Evolutionary conservation across 2,329 filamentous ascomycete species (phyloP), one percentile per base, ranked within the genome.

Genomic region (Talaromyces sp.): DNA sequence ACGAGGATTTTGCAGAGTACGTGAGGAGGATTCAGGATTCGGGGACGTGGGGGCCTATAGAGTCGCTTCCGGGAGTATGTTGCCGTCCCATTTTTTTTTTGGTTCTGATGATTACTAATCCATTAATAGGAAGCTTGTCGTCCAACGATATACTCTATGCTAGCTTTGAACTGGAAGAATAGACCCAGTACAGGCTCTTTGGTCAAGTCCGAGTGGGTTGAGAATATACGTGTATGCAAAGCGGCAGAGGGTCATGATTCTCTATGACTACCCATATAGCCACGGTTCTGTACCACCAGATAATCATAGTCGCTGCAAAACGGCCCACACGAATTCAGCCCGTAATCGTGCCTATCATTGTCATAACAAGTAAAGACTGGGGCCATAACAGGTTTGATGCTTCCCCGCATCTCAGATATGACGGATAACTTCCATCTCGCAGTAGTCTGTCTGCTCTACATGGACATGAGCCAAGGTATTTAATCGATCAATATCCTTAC

Each of bases 101-200:
- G 3, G 28, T 28, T n/a, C 3, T 3, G 28, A 28, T 28, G 6
- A 18, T 40, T n/a, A 9, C n/a, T 40, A 40, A 40, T 28, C 28
- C 16, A 16, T 18, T n/a, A 18, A 40, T 14, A 96, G 91, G 90
- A 90, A 67, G 89, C 91, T 68, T 96, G 92, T 76, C 88, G 91
- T 63, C 96, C 96, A 70, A 92, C 96, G 68, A 95, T 96, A 72
- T 96, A 96, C 79, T 95, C 91, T n/a, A 93, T 96, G 66, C 82
- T 96, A 39, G 91, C 96, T 71, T 92, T 92, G 39, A 93, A 93
- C 72, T 90, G 92, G 18, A 84, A 83, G 52, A 86, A 91, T 65
- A 89, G 92, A 69, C 90, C 96, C 71, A 93, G 89, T 12, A 91
- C 91, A 59, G 90, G 90, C 46, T 91, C 96, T 76, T 89, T 96